Conservation (phyloP, 129 eudicot genomes). For the Flaveria linearis region DNA sequence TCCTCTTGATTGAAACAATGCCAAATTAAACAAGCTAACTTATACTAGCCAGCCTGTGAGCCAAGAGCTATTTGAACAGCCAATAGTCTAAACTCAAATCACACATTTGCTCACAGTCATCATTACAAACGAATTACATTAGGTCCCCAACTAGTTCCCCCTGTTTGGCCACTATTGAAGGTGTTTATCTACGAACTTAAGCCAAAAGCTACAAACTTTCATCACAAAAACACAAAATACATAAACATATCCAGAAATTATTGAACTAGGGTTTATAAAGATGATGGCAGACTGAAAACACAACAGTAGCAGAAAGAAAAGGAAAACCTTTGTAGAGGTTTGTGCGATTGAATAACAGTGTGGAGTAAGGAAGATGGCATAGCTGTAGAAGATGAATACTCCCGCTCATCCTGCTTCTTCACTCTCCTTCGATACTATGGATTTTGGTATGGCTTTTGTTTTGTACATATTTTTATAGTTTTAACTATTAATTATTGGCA, state of each 20-base stretch:
- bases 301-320: not conserved
- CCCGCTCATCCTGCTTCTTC: slow-evolving; percentile 35
- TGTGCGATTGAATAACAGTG: slow-evolving; percentile 43
- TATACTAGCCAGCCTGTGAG: too few relatives aligned
- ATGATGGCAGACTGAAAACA: not conserved
- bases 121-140: not conserved
- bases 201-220: not conserved
- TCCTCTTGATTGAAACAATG: too few relatives aligned
- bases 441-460: not conserved
- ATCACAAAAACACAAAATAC: not conserved
- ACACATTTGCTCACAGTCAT: not conserved
- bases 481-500: too few relatives aligned
- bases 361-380: slow-evolving; percentile 49
- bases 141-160: not conserved
- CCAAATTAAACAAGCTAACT: too few relatives aligned
- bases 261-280: slow-evolving; percentile 3
- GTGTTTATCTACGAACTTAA: not conserved
- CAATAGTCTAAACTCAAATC: not conserved
- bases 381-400: slow-evolving; percentile 45
- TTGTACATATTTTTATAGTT: not conserved
- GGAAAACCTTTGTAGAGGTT: slow-evolving; percentile 45
- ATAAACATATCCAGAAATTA: slow-evolving; percentile 18
- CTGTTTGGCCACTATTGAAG: not conserved
- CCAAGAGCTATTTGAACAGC: too few relatives aligned
- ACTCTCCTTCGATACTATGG: slow-evolving; percentile 1